These are phyloP conservation scores for Stachybotrys chlorohalonatus DNA, from an alignment of 2,329 filamentous ascomycete species.

Conservation along the genomic window DNA sequence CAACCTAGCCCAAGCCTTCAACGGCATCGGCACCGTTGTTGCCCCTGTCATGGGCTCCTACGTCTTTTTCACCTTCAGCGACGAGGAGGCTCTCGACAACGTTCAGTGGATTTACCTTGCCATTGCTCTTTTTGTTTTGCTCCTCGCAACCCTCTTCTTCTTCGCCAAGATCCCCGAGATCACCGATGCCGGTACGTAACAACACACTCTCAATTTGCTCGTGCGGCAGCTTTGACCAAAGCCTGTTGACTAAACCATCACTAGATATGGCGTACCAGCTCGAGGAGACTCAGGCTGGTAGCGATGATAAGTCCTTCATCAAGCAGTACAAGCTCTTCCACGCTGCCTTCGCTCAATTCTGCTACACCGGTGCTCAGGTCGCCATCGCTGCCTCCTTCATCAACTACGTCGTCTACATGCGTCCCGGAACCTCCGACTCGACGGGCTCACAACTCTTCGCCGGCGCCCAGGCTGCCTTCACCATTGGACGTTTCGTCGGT, in stretches of 20 bases:
- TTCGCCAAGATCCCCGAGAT: conserved; percentile 62
- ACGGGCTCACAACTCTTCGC: conserved; percentile 60
- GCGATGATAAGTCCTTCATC: conserved; percentile 51
- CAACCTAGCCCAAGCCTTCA: conserved; percentile 69
- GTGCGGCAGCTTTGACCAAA: not conserved
- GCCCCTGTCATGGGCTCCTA: conserved; percentile 65
- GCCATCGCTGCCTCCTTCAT: conserved; percentile 62
- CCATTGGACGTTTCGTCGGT: conserved; percentile 62
- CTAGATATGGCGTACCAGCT: conserved; percentile 58
- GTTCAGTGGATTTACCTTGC: conserved; percentile 73
- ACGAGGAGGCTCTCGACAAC: conserved; percentile 48
- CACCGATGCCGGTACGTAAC: conserved; percentile 35
- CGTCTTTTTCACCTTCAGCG: conserved; percentile 60
- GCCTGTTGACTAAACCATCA: conserved; percentile 4
- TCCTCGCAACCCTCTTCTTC: conserved; percentile 58
- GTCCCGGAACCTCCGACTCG: conserved; percentile 37
- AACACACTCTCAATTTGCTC: not conserved
- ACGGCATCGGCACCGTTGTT: conserved; percentile 64
- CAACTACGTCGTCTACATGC: conserved; percentile 59
- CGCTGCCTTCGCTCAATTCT: conserved; percentile 68
- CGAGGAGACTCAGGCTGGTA: conserved; percentile 40
- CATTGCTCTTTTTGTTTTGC: conserved; percentile 62
- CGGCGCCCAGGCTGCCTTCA: conserved; percentile 65
- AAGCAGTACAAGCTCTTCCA: conserved; percentile 72
- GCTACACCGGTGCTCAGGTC: conserved; percentile 66